A percentile compares a stretch with the other conserved stretches of the same genome.
phyloP scores from a whole-genome alignment of 2,329 filamentous ascomycete species.

The Beauveria scarabaeidicola region DNA sequence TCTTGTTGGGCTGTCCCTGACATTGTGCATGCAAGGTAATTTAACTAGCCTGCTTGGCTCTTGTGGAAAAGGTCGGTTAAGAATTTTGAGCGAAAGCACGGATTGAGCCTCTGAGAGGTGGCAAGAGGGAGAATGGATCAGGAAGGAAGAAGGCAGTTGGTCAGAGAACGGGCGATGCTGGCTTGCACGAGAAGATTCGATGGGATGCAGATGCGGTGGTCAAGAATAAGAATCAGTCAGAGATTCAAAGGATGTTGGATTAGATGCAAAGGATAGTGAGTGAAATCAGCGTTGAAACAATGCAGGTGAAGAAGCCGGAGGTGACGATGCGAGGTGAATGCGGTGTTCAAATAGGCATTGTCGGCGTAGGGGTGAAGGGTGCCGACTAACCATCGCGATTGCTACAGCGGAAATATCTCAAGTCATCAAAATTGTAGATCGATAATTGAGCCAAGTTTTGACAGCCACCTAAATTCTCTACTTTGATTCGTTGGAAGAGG shows the following conservation, averaged over 20 bases:
- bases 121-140: neutral
- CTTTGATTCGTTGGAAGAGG: too few relatives aligned
- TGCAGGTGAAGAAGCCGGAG: neutral
- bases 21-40: neutral
- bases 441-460: too few relatives aligned
- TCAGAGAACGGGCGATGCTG: neutral
- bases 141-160: neutral
- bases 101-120: neutral
- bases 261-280: too few relatives aligned
- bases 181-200: too few relatives aligned
- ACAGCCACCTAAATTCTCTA: too few relatives aligned
- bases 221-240: too few relatives aligned
- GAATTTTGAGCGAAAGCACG: too few relatives aligned
- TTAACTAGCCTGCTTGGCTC: too few relatives aligned
- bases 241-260: too few relatives aligned
- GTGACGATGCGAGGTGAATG: neutral
- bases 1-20: neutral
- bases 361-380: neutral
- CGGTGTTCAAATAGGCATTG: neutral
- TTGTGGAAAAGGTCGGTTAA: too few relatives aligned
- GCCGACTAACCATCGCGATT: neutral
- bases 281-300: neutral
- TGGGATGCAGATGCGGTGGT: too few relatives aligned
- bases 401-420: too few relatives aligned
- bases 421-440: neutral